A percentile compares a stretch with the other conserved stretches of the same genome.
Conservation (phyloP, 331 rosid species). For the Telfairia occidentalis region DNA sequence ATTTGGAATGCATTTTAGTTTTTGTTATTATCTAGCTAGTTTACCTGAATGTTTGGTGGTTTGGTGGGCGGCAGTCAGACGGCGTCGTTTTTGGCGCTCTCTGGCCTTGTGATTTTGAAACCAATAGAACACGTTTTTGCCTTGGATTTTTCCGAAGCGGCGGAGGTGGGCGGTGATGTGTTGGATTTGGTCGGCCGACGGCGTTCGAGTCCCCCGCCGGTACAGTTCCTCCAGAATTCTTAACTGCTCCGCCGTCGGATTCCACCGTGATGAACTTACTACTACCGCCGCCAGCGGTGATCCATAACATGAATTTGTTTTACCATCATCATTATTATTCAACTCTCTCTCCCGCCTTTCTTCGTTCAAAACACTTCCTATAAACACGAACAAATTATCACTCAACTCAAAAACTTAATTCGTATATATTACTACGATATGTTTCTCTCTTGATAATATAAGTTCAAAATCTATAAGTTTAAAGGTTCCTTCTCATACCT, state of each 20-base stretch:
- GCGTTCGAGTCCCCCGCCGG: constrained; percentile 75
- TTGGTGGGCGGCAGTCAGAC: constrained; percentile 29
- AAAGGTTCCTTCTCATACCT: no score
- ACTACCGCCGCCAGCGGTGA: no score
- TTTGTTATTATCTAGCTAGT: no score
- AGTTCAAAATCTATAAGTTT: no score
- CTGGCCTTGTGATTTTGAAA: constrained; percentile 97
- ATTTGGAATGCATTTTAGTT: no score
- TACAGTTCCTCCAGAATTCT: constrained; percentile 82
- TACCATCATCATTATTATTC: neutral
- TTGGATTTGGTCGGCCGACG: constrained; percentile 89
- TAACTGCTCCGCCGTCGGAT: constrained; percentile 82
- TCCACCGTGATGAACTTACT: constrained; percentile 85
- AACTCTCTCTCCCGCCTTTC: constrained; percentile 36
- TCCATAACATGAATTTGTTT: no score
- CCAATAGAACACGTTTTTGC: constrained; percentile 94
- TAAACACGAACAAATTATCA: no score
- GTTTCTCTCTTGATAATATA: no score
- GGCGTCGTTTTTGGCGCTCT: constrained; percentile 95
- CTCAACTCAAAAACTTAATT: no score
- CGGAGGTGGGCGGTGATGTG: constrained; percentile 68
- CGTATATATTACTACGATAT: no score
- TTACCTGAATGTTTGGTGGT: neutral
- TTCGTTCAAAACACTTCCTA: constrained; percentile 36
- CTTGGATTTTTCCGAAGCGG: constrained; percentile 79